phyloP scores from a whole-genome alignment of 345 rosid species.

The Turnera subulata region DNA sequence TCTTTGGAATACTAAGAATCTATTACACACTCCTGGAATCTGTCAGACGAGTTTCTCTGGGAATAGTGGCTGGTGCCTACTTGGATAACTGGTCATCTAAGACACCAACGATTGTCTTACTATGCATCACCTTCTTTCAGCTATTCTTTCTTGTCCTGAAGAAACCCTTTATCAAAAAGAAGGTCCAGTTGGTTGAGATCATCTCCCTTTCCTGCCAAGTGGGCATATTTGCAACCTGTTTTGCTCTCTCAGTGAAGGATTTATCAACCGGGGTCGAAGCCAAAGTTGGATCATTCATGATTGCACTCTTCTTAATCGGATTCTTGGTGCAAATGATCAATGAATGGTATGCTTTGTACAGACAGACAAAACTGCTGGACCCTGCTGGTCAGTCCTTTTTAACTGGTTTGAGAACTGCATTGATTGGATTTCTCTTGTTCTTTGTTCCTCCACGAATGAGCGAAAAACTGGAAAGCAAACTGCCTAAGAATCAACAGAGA shows the following conservation, averaged over 20 bases:
- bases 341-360: slow-evolving; percentile 72
- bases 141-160: slow-evolving; percentile 78
- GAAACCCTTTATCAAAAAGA: slow-evolving; percentile 93
- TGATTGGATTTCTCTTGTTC: slow-evolving; percentile 52
- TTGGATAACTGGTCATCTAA: slow-evolving; percentile 38
- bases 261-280: slow-evolving; percentile 35
- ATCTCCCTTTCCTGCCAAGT: slow-evolving; percentile 57
- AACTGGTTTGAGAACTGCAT: slow-evolving; percentile 56
- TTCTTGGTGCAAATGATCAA: slow-evolving; percentile 50
- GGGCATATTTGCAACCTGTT: slow-evolving; percentile 49
- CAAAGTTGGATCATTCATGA: slow-evolving; percentile 61
- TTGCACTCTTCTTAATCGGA: slow-evolving; percentile 60
- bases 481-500: slow-evolving; percentile 30
- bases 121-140: slow-evolving; percentile 74
- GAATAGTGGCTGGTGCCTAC: slow-evolving; percentile 63
- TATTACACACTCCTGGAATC: slow-evolving; percentile 76
- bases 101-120: slow-evolving; percentile 45
- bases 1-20: slow-evolving; percentile 89
- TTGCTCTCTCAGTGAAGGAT: slow-evolving; percentile 39
- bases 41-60: slow-evolving; percentile 51
- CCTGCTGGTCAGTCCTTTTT: slow-evolving; percentile 40
- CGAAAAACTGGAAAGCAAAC: slow-evolving; percentile 37
- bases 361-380: slow-evolving; percentile 60
- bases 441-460: slow-evolving; percentile 47
- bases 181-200: slow-evolving; percentile 83